Evolutionary conservation across 225 moss, liverwort and hornwort genomes (phyloP).

Genomic region (Neckera pumila): DNA sequence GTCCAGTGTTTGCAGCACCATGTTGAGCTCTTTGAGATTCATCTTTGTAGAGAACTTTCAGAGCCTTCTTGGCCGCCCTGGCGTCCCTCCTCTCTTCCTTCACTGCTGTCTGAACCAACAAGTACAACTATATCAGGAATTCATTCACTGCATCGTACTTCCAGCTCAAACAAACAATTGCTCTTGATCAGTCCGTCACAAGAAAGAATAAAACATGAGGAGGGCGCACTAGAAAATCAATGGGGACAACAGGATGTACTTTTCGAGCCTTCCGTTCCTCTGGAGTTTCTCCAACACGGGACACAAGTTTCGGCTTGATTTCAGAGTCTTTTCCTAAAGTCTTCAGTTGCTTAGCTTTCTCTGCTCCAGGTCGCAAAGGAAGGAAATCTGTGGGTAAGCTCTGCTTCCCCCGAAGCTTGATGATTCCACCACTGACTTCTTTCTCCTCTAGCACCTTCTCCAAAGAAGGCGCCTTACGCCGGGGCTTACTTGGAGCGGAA

Average conservation of each 20-base stretch:
- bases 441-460: conserved; percentile 42
- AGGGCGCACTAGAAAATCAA: neutral
- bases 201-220: neutral
- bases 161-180: neutral
- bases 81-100: conserved; percentile 71
- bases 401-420: conserved; percentile 63
- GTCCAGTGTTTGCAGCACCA: conserved; percentile 80
- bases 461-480: conserved; percentile 34
- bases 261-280: conserved; percentile 67
- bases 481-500: conserved; percentile 34
- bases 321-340: neutral
- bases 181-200: neutral
- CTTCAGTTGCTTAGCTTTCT: conserved; percentile 28
- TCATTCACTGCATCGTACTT: neutral
- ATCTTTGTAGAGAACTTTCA: conserved; percentile 64
- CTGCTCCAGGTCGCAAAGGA: conserved; percentile 27
- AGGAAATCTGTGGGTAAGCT: conserved; percentile 69
- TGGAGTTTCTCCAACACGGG: conserved; percentile 49
- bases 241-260: conserved; percentile 3
- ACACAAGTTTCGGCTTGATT: conserved; percentile 13
- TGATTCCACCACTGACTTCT: conserved; percentile 24
- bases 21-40: conserved; percentile 72
- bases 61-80: conserved; percentile 58
- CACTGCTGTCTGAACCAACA: conserved; percentile 43
- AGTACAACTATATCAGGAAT: neutral